phyloP scores from a whole-genome alignment of 345 rosid species.

The Gossypium anomalum region DNA sequence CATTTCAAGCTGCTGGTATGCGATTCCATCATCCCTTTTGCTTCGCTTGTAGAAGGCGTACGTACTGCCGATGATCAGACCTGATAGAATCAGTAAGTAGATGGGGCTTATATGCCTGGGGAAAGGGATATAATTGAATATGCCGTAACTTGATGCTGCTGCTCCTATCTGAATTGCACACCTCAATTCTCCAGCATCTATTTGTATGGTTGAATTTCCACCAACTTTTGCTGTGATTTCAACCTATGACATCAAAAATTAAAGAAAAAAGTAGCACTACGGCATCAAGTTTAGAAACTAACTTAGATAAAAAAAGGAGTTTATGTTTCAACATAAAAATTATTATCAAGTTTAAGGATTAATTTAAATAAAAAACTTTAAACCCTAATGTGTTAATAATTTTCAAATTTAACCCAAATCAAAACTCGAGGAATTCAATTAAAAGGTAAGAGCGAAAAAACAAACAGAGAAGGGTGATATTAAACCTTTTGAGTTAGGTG shows the following conservation, averaged over 20 bases:
- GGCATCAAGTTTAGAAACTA: not conserved
- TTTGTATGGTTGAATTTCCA: constrained; percentile 18
- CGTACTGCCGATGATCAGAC: constrained; percentile 33
- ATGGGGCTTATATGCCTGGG: constrained; percentile 31
- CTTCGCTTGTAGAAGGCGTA: constrained; percentile 45
- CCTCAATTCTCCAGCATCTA: constrained; percentile 29
- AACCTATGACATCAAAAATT: constrained; percentile 24
- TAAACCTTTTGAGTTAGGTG: constrained; percentile 27
- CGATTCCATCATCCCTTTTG: constrained; percentile 33
- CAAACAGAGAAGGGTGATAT: not conserved
- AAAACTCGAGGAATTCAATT: too few relatives aligned
- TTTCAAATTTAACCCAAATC: too few relatives aligned
- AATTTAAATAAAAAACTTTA: too few relatives aligned
- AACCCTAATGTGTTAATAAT: too few relatives aligned
- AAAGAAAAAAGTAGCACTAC: not conserved
- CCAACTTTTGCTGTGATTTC: constrained; percentile 15
- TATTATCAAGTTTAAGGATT: too few relatives aligned
- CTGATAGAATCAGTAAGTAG: constrained; percentile 42
- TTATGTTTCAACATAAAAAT: too few relatives aligned
- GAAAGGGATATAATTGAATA: not conserved
- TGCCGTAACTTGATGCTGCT: constrained; percentile 22
- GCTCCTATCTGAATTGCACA: constrained; percentile 29
- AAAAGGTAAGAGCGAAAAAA: not conserved
- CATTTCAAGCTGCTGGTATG: constrained; percentile 70
- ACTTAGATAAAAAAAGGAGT: too few relatives aligned